Base-by-base conservation (phyloP, 805 yeast species). In the Wickerhamiella domercqiae region DNA sequence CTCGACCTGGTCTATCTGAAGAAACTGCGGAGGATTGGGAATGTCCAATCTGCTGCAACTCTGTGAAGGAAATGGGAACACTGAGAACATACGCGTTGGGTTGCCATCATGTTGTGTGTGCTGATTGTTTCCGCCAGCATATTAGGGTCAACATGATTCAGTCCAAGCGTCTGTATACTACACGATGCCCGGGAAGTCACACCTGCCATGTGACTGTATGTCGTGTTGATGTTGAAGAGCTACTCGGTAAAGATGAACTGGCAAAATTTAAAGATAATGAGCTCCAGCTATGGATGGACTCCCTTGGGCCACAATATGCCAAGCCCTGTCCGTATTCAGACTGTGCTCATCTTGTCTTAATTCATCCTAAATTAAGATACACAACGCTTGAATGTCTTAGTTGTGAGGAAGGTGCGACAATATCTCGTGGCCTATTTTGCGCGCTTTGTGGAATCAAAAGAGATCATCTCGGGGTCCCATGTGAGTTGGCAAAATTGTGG, bases 391-490 rank as follows among this genome's bases (percentile, higher is more conserved):
- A n/a, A n/a, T n/a, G n/a, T n/a, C n/a, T n/a, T n/a, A n/a, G n/a
- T n/a, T 50, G 54, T 38, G 38, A 20, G 7, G 34, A 25, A 31
- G 39, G 39, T 4, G 38, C 40, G 7, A 41, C 37, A 33, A n/a
- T 17, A 4, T 79, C 51, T 80, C 95, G 54, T 63, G 66, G 31
- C 59, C 67, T 32, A 18, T 87, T 86, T 52, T 90, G 98, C 52
- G 77, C 75, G 47, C 61, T 64, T 19, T 90, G 98, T 21, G 47
- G 47, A 52, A 68, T 69, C 17, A 63, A 63, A 39, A 87, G 78
- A 46, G 75, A 76, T 47, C 98, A 90, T 57, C 57, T 72, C 7
- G 97, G 97, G 0, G 68, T 78, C n/a, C 79, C 90, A 2, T 90
- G 98, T 53, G 58, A 57, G 46, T 53, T 79, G 3, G 77, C 77